These are phyloP conservation scores for Endotrypanum monterogeii DNA, from an alignment of 208 protist genomes.

Conservation along the genomic window DNA sequence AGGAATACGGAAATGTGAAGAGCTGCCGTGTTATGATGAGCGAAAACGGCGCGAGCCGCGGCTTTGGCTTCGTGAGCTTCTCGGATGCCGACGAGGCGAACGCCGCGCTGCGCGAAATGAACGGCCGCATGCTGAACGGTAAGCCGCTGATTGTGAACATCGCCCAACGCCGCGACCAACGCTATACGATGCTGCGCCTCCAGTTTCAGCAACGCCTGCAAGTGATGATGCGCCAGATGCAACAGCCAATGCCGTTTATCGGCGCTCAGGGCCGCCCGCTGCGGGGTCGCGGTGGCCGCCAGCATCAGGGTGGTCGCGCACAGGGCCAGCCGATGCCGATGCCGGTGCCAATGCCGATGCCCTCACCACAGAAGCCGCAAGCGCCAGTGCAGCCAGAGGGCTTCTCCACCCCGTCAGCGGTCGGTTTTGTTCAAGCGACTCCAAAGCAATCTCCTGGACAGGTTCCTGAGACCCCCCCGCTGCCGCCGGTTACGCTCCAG, in stretches of 20 bases:
- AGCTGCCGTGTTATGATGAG: slow-evolving; percentile 97
- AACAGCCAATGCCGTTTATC: slow-evolving; percentile 46
- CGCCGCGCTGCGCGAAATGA: slow-evolving; percentile 98
- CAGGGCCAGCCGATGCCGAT: slow-evolving; percentile 44
- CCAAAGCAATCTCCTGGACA: slow-evolving; percentile 65
- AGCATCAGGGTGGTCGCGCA: slow-evolving; percentile 36
- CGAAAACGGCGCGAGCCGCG: slow-evolving; percentile 93
- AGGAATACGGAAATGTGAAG: slow-evolving; percentile 97
- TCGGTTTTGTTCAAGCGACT: slow-evolving; percentile 49
- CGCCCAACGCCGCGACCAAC: slow-evolving; percentile 96
- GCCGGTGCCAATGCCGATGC: slow-evolving; percentile 25
- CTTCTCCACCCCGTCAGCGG: slow-evolving; percentile 49
- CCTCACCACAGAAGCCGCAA: slow-evolving; percentile 28
- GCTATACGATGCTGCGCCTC: slow-evolving; percentile 94
- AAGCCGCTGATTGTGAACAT: slow-evolving; percentile 98
- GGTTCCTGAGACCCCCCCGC: slow-evolving; percentile 77
- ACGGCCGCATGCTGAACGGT: slow-evolving; percentile 95
- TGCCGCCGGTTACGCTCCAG: slow-evolving; percentile 81
- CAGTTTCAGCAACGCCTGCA: slow-evolving; percentile 94
- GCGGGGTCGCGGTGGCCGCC: slow-evolving; percentile 39
- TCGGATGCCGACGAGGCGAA: slow-evolving; percentile 97
- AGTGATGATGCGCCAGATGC: slow-evolving; percentile 84
- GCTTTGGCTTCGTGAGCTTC: slow-evolving; percentile 99
- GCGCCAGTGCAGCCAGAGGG: slow-evolving; percentile 36
- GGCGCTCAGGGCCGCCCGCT: slow-evolving; percentile 31